Percentiles rank a stretch among this genome's conserved stretches.
These are phyloP conservation scores for Trichoderma cornu-damae DNA, from an alignment of 2,329 filamentous ascomycete species.

Conservation along the genomic window DNA sequence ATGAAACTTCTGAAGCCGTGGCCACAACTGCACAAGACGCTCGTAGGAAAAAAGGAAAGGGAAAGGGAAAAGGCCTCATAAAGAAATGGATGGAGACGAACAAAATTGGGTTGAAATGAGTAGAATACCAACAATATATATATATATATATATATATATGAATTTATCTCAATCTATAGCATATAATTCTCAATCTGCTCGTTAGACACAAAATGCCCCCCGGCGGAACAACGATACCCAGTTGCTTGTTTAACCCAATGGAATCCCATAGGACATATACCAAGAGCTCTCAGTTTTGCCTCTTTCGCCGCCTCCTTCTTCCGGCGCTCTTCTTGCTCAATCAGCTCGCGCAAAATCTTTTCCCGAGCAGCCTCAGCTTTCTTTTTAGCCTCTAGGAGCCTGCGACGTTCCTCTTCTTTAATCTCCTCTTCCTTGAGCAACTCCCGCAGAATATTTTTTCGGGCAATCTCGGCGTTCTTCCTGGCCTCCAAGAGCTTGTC, in stretches of 20 bases:
- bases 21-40: neutral
- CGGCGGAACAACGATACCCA: slow-evolving; percentile 60
- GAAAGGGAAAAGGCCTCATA: too few species aligned
- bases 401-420: neutral
- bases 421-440: slow-evolving; percentile 20
- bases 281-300: slow-evolving; percentile 47
- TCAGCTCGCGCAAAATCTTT: slow-evolving; percentile 33
- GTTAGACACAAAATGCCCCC: slow-evolving; percentile 45
- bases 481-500: slow-evolving; percentile 31
- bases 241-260: slow-evolving; percentile 54
- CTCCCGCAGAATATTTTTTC: slow-evolving; percentile 34
- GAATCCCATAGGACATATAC: slow-evolving; percentile 52
- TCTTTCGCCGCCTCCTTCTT: slow-evolving; percentile 36
- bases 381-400: slow-evolving; percentile 25
- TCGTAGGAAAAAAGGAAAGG: neutral
- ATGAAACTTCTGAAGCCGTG: too few species aligned
- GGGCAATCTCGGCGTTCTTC: slow-evolving; percentile 26
- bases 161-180: neutral
- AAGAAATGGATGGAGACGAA: neutral
- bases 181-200: neutral
- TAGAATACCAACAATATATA: neutral
- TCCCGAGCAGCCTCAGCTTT: slow-evolving; percentile 31
- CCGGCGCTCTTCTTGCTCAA: slow-evolving; percentile 37
- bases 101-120: neutral
- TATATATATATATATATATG: neutral